These are phyloP conservation scores for Suhomyces kilbournensis DNA, from an alignment of 805 yeast genomes.

Conservation along the genomic window DNA sequence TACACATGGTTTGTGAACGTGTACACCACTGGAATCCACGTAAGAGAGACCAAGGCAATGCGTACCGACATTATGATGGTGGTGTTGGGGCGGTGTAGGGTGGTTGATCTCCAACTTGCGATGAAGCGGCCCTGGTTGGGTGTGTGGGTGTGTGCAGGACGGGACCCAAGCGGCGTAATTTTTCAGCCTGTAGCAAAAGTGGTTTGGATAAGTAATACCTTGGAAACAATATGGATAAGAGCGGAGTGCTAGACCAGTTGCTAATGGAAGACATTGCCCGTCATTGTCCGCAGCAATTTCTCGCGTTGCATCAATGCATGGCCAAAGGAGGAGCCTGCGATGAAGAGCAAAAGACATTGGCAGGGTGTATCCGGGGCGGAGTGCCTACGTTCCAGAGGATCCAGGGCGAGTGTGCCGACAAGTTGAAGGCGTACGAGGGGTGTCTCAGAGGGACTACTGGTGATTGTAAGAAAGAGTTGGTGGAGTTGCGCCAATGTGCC, in stretches of 20 bases:
- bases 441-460: conserved; percentile 49
- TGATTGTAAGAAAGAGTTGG: conserved; percentile 53
- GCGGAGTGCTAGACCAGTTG: conserved; percentile 56
- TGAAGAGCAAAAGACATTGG: conserved; percentile 53
- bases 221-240: background rate
- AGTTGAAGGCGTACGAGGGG: conserved; percentile 60
- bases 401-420: conserved; percentile 55
- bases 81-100: background rate
- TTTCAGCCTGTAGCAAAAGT: background rate
- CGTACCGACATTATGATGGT: background rate
- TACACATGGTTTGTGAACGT: conserved; percentile 67
- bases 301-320: conserved; percentile 73
- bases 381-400: conserved; percentile 75
- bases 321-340: conserved; percentile 57
- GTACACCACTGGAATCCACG: conserved; percentile 79
- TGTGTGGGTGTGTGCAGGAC: background rate
- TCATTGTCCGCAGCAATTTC: conserved; percentile 69
- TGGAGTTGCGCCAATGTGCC: conserved; percentile 65
- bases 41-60: conserved; percentile 25
- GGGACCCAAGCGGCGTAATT: background rate
- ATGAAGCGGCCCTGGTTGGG: background rate
- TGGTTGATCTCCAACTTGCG: background rate
- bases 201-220: background rate
- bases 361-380: conserved; percentile 57
- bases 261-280: conserved; percentile 76